Evolutionary conservation across 768 basidiomycete genomes (phyloP), one percentile per base, ranked within the genome.

Genomic region (Phanerochaete sordida): DNA sequence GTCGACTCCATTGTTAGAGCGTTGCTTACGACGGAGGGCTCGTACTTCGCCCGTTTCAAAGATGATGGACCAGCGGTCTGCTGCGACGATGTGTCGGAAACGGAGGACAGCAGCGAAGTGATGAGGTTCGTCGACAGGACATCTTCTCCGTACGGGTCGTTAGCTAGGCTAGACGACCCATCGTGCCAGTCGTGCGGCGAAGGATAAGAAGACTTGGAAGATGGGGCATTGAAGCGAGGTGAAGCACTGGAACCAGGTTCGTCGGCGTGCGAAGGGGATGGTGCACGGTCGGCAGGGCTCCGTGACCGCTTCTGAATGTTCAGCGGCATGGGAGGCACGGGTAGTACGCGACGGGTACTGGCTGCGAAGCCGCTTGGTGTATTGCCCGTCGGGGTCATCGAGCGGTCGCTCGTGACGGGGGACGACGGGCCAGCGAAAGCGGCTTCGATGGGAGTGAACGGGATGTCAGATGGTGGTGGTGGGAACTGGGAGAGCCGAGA

Each of bases 61-160:
- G 47, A 58, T 33, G 45, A 33, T 11, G 54, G 58, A 15, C 52
- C 52, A 31, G 45, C 57, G 16, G 30, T 47, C 19, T 24, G n/a
- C n/a, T n/a, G 23, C 9, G 35, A 37, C 19, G 35, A 15, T 26
- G 12, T 48, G 8, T 30, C 43, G 23, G 58, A 49, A 26, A 46
- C 56, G 13, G 61, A 67, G 30, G 51, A 78, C 15, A 86, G 75
- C 16, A 86, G 72, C 7, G 77, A 77, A 19, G 85, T 85, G 61
- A 87, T 86, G 68, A 87, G 81, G 1, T 83, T 80, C 2, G 86
- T 85, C 8, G 84, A 79, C 23, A 88, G 76, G 46, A 86, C 72
- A 21, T 79, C 76, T 65, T 84, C 82, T 65, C 86, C 84, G 9
- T 77, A 70, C n/a, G 79, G 77, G 70, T 84, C 83, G 52, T 81